Base-by-base conservation (phyloP, 2,329 filamentous ascomycete genomes). In the Aspergillus ochraceoroseus region DNA sequence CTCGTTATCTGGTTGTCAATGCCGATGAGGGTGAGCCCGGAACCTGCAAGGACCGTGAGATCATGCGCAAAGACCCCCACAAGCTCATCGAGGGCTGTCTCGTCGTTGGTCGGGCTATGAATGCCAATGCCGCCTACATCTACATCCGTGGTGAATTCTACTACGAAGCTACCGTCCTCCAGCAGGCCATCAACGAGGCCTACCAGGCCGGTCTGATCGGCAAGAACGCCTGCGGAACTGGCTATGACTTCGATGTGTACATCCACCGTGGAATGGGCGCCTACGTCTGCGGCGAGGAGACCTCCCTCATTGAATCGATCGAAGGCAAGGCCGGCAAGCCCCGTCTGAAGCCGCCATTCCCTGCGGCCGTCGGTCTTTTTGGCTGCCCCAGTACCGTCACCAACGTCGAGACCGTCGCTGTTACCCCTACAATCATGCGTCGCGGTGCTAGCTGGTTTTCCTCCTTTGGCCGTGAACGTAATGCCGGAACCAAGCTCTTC, bases 51-150 rank as follows among this genome's bases (percentile, higher is more conserved):
- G 92, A 98, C 70, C 84, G 92, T 63, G 92, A 98, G 70, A 98
- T 98, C 56, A 98, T 98, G 92, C 88, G 92, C 71, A 98, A 98
- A 74, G 92, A 98, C 67, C 92, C 92, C 49, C 92, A 98, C 76
- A 98, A 98, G 78, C 85, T 98, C 52, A 76, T 98, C 62, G 92
- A 98, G 73, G 92, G 92, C 64, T 98, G 92, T 70, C 76, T 98
- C 51, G 84, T 98, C 33, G 88, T 92, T 54, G 92, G 92, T 37
- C 85, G 92, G 63, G 89, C 92, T 63, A 98, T 98, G 92, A 98
- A 98, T 73, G 92, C 89, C 62, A 92, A 87, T 32, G 92, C 92
- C 44, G 92, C 92, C 54, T 98, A 98, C 73, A 98, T 98, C 66
- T 98, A 98, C 70, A 98, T 98, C 59, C 89, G 92, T 65, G 92